A percentile compares a stretch with the other conserved stretches of the same genome.
Conservation (phyloP, 1,284 basidiomycete species). For the Tilletia indica region DNA sequence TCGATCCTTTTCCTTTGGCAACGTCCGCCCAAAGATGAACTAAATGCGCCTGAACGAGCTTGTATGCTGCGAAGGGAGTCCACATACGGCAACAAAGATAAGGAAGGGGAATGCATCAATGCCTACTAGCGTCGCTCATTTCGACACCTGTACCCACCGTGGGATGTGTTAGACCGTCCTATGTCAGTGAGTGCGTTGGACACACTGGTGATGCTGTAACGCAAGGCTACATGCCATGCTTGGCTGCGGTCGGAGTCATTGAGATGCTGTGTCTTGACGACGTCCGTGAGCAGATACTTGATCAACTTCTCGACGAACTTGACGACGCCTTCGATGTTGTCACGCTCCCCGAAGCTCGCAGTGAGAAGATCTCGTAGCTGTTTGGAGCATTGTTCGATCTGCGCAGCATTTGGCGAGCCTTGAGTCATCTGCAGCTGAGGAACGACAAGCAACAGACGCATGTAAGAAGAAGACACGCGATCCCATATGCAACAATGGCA, state of each 20-base stretch:
- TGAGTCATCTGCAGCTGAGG: not conserved
- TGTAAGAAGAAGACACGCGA: not conserved
- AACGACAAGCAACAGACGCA: not conserved
- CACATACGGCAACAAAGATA: not conserved
- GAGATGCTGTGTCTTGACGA: too few relatives aligned
- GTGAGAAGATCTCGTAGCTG: not conserved
- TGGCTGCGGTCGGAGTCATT: not conserved
- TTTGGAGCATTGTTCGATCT: not conserved
- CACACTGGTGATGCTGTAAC: slow-evolving; percentile 2
- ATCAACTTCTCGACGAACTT: not conserved
- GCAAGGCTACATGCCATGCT: not conserved
- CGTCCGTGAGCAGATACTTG: not conserved
- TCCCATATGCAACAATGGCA: not conserved
- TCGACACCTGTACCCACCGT: not conserved
- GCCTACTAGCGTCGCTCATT: not conserved
- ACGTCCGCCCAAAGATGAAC: not conserved
- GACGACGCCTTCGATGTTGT: not conserved
- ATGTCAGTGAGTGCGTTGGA: not conserved
- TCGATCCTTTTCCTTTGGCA: not conserved
- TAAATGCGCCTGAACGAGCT: not conserved
- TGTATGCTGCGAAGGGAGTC: not conserved
- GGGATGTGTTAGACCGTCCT: not conserved
- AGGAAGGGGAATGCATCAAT: not conserved
- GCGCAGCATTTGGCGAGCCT: not conserved
- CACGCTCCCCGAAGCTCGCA: not conserved